phyloP scores from a whole-genome alignment of 495 filamentous ascomycete species.

The Friedmanniomyces simplex region DNA sequence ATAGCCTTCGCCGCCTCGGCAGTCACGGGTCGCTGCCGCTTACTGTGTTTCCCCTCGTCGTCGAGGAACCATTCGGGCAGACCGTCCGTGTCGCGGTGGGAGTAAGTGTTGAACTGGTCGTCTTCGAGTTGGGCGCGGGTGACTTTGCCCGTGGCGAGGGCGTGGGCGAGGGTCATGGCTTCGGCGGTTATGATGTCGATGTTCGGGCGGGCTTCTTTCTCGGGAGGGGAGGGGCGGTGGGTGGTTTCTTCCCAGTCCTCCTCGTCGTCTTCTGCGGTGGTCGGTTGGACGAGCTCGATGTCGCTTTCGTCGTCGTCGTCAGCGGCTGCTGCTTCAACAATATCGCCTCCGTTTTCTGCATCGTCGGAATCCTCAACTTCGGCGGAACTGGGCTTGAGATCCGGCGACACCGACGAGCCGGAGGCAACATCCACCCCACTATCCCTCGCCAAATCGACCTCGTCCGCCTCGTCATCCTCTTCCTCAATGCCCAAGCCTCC shows the following conservation, averaged over 20 bases:
- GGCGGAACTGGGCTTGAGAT: background rate
- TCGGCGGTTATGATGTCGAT: conserved; percentile 99
- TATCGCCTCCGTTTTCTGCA: background rate
- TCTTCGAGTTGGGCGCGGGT: conserved; percentile 68
- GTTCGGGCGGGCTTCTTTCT: conserved; percentile 43
- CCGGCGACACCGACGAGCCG: conserved; percentile 18
- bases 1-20: conserved; percentile 87
- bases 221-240: conserved; percentile 37
- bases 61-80: conserved; percentile 98
- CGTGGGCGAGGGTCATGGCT: conserved; percentile 95
- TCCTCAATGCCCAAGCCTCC: conserved; percentile 45
- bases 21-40: conserved; percentile 73
- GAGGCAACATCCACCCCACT: conserved; percentile 42
- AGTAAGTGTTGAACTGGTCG: conserved; percentile 84
- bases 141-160: conserved; percentile 76
- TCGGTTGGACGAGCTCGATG: conserved; percentile 43
- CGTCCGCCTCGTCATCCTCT: conserved; percentile 28
- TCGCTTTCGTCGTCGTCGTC: conserved; percentile 30
- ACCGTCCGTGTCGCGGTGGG: conserved; percentile 84
- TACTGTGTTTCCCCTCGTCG: conserved; percentile 76
- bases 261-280: conserved; percentile 41
- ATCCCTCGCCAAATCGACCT: conserved; percentile 25
- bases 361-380: background rate
- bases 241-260: conserved; percentile 57
- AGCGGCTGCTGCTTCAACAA: background rate